A percentile compares a stretch with the other conserved stretches of the same genome.
phyloP scores from a whole-genome alignment of 768 basidiomycete species.

The Tylopilus intermedius region DNA sequence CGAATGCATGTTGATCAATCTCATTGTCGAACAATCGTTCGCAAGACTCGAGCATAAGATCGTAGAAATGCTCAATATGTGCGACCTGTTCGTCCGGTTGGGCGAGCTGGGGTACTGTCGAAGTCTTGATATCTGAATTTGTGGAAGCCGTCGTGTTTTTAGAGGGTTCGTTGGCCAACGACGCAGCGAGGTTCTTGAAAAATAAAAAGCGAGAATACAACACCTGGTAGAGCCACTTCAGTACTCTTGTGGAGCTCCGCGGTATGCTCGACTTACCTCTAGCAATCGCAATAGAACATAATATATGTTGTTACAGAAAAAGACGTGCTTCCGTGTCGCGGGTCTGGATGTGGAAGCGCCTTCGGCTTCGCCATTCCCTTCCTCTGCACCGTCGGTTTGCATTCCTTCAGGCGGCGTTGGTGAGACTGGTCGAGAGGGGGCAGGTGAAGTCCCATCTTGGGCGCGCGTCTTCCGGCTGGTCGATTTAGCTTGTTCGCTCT shows the following conservation, averaged over 20 bases:
- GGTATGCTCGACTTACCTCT: constrained; percentile 54
- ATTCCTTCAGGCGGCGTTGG: constrained; percentile 49
- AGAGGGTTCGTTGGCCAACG: constrained; percentile 33
- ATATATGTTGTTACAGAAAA: constrained; percentile 87
- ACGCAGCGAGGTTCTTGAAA: constrained; percentile 68
- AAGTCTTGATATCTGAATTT: constrained; percentile 23
- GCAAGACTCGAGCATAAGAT: constrained; percentile 77
- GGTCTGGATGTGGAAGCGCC: constrained; percentile 21
- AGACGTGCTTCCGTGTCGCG: constrained; percentile 49
- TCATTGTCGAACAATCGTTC: constrained; percentile 92
- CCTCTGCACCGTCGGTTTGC: constrained; percentile 28
- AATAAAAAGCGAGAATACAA: constrained; percentile 74
- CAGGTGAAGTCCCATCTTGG: constrained; percentile 49
- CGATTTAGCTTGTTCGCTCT: constrained; percentile 78
- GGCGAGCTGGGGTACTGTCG: constrained; percentile 23
- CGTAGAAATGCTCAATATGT: constrained; percentile 69
- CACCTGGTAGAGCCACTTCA: constrained; percentile 44
- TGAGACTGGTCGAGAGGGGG: constrained; percentile 58
- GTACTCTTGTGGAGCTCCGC: background rate
- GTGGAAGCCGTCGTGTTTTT: constrained; percentile 19
- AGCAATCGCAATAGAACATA: constrained; percentile 82
- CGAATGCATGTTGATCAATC: constrained; percentile 79
- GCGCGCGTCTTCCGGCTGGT: constrained; percentile 54
- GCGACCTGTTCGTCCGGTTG: constrained; percentile 35
- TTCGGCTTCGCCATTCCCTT: constrained; percentile 22